A percentile compares a stretch with the other conserved stretches of the same genome.
Conservation (phyloP, 805 yeast species). For the Kazachstania martiniae region DNA sequence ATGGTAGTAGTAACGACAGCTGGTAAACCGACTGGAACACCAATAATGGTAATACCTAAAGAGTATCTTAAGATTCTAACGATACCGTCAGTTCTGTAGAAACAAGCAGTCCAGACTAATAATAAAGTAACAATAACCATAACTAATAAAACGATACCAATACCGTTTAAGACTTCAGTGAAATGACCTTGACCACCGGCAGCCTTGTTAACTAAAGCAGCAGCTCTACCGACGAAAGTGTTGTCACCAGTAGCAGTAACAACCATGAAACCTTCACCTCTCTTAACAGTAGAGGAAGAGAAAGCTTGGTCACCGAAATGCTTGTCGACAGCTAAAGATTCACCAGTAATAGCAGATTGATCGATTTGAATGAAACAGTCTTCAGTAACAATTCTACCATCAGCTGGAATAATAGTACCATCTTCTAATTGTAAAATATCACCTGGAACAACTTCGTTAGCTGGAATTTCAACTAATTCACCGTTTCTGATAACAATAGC, state of each 20-base stretch:
- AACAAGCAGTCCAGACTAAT: conserved; percentile 85
- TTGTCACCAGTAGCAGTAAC: conserved; percentile 92
- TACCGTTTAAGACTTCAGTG: conserved; percentile 95
- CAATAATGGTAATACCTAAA: conserved; percentile 89
- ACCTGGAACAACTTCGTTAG: conserved; percentile 90
- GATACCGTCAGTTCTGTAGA: conserved; percentile 83
- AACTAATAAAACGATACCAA: conserved; percentile 85
- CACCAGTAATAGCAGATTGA: conserved; percentile 97
- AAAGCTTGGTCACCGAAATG: conserved; percentile 74
- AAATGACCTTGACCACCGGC: conserved; percentile 90
- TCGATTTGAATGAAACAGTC: conserved; percentile 83
- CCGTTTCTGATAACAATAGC: conserved; percentile 84
- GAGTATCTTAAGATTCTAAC: conserved; percentile 86
- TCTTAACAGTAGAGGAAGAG: conserved; percentile 90
- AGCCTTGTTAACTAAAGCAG: conserved; percentile 91
- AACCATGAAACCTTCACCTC: conserved; percentile 91
- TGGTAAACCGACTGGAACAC: conserved; percentile 98
- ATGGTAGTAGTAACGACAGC: conserved; percentile 97
- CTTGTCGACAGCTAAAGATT: conserved; percentile 91
- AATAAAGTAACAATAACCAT: conserved; percentile 79
- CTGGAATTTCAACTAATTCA: conserved; percentile 58
- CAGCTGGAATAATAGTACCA: conserved; percentile 88
- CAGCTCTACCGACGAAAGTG: conserved; percentile 96
- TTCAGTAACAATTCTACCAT: conserved; percentile 81
- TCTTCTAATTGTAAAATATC: conserved; percentile 87